Conservation (phyloP, 1,284 basidiomycete species). For the Cryptococcus sp. region DNA sequence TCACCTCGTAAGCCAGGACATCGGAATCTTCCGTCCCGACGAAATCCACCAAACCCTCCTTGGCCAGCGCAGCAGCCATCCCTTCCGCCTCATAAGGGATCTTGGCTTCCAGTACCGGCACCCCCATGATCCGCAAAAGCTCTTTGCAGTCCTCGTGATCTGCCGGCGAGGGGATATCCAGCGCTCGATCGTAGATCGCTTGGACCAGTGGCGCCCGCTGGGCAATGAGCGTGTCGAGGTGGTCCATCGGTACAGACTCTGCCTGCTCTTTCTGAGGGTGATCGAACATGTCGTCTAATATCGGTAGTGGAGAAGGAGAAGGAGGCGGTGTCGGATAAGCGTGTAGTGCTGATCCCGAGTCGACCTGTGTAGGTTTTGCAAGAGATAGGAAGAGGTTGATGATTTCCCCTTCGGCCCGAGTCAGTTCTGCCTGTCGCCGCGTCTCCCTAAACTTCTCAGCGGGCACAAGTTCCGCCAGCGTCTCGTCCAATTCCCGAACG, state of each 20-base stretch:
- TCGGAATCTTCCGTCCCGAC: constrained; percentile 83
- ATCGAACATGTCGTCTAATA: not conserved
- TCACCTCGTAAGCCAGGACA: constrained; percentile 49
- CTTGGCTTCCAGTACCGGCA: constrained; percentile 68
- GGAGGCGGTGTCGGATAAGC: constrained; percentile 1
- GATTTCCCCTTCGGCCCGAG: constrained; percentile 38
- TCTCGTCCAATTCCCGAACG: constrained; percentile 32
- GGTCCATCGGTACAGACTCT: constrained; percentile 2
- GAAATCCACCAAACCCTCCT: constrained; percentile 72
- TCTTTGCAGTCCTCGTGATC: constrained; percentile 45
- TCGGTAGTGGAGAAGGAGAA: constrained; percentile 1
- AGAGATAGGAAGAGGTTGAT: constrained; percentile 22
- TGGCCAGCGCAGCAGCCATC: constrained; percentile 71
- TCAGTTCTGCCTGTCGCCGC: constrained; percentile 37
- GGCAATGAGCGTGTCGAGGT: constrained; percentile 25
- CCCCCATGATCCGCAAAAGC: constrained; percentile 70
- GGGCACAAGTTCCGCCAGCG: constrained; percentile 26
- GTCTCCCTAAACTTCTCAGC: constrained; percentile 37
- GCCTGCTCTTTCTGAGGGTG: not conserved
- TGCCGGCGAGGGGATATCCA: constrained; percentile 35
- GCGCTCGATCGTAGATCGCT: constrained; percentile 33
- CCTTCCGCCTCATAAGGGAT: constrained; percentile 80
- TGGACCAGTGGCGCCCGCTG: constrained; percentile 17
- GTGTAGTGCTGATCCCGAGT: not conserved
- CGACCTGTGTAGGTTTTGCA: not conserved